These are phyloP conservation scores for Mortierella sp. DNA, from an alignment of 371 early-diverging fungal genomes.

Conservation along the genomic window DNA sequence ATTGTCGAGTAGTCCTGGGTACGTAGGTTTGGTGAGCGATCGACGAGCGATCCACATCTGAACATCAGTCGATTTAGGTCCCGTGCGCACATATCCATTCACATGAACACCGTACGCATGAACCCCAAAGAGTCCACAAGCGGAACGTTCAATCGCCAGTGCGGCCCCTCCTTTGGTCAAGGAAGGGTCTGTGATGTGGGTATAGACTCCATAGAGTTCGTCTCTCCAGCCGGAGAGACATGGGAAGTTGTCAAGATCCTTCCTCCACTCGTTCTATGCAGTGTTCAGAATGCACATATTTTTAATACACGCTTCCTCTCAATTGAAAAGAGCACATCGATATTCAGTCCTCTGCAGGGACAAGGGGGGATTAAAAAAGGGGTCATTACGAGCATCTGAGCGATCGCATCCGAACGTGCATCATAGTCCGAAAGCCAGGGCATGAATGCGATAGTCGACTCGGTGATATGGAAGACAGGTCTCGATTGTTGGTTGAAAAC, in stretches of 20 bases:
- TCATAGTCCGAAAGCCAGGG: slow-evolving; percentile 49
- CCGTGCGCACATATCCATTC: slow-evolving; percentile 74
- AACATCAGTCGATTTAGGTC: slow-evolving; percentile 47
- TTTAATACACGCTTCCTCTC: too few relatives aligned
- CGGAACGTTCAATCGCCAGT: slow-evolving; percentile 85
- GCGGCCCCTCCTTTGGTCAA: slow-evolving; percentile 59
- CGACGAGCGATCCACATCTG: slow-evolving; percentile 91
- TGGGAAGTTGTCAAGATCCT: slow-evolving; percentile 21
- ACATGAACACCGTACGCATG: slow-evolving; percentile 86
- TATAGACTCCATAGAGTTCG: slow-evolving; percentile 88
- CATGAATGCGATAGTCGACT: slow-evolving; percentile 34
- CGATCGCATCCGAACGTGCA: slow-evolving; percentile 39
- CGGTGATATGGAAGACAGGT: slow-evolving; percentile 43
- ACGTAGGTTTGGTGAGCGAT: slow-evolving; percentile 83
- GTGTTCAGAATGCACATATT: too few relatives aligned
- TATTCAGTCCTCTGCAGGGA: too few relatives aligned
- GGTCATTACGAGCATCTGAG: slow-evolving; percentile 34
- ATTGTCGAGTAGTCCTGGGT: slow-evolving; percentile 90
- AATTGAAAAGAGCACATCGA: too few relatives aligned
- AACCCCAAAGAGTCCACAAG: slow-evolving; percentile 81
- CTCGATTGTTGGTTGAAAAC: slow-evolving; percentile 27
- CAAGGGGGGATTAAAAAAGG: background rate
- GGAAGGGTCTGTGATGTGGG: slow-evolving; percentile 39
- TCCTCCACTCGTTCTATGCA: slow-evolving; percentile 29
- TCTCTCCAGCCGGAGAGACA: slow-evolving; percentile 73